Conservation (phyloP, 495 filamentous ascomycete genomes). For the Lasiosphaeria miniovina region DNA sequence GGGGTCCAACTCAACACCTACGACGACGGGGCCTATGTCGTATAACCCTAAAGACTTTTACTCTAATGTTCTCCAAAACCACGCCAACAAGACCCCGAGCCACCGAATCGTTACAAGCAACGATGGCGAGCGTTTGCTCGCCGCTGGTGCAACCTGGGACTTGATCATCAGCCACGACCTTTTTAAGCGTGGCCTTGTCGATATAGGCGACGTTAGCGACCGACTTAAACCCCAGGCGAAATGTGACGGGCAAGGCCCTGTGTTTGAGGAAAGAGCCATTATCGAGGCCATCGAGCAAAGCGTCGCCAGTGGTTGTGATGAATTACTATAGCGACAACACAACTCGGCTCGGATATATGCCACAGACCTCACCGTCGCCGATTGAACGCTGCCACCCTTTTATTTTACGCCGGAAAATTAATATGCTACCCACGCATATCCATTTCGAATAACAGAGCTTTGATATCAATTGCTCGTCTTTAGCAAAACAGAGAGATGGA, state of each 20-base stretch:
- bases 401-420: no score
- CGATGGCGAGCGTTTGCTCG: constrained; percentile 73
- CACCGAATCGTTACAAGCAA: constrained; percentile 68
- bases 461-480: no score
- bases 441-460: no score
- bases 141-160: constrained; percentile 85
- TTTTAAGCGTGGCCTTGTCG: constrained; percentile 76
- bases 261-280: constrained; percentile 77
- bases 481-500: no score
- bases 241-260: constrained; percentile 88
- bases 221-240: constrained; percentile 70
- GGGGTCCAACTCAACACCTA: constrained; percentile 24
- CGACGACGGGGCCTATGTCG: constrained; percentile 64
- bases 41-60: constrained; percentile 75
- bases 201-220: constrained; percentile 76
- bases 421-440: no score
- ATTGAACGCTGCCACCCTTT: no score
- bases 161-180: constrained; percentile 80
- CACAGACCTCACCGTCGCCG: no score
- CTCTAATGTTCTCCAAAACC: constrained; percentile 49
- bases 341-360: background rate
- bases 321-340: constrained; percentile 53
- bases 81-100: constrained; percentile 57
- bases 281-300: constrained; percentile 74
- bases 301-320: constrained; percentile 68